Percentiles rank a stretch among this genome's conserved stretches.
phyloP scores from a whole-genome alignment of 2,329 filamentous ascomycete genomes.

The Fusarium udum region DNA sequence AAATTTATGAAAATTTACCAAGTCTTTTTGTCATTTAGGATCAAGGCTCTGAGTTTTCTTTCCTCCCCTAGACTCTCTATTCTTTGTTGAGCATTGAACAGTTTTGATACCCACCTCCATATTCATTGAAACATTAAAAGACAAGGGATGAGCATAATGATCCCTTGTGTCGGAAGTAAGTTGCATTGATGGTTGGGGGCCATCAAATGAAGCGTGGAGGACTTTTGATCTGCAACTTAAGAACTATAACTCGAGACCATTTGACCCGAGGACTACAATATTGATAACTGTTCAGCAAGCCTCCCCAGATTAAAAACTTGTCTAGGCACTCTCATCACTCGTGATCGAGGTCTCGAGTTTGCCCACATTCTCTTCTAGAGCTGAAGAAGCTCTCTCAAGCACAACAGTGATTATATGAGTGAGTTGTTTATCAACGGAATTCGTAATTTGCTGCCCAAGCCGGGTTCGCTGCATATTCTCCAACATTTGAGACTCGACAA shows the following conservation, averaged over 20 bases:
- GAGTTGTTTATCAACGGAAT: neutral
- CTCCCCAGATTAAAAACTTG: neutral
- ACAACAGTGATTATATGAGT: neutral
- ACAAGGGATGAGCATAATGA: neutral
- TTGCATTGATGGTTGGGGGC: neutral
- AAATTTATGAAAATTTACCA: too few relatives aligned
- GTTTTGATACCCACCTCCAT: neutral
- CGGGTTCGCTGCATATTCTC: neutral
- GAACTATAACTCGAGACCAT: neutral
- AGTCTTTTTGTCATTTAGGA: too few relatives aligned
- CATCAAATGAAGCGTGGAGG: neutral
- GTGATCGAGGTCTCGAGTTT: neutral
- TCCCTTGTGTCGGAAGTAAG: neutral
- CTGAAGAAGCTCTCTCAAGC: neutral
- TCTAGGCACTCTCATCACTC: neutral
- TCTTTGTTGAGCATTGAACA: constrained; percentile 6
- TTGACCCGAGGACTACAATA: neutral
- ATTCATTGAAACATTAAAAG: neutral
- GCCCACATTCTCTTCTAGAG: neutral
- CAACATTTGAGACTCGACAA: neutral
- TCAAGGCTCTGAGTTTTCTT: too few relatives aligned
- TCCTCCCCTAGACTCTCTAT: neutral
- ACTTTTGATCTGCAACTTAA: neutral
- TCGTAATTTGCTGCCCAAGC: neutral
- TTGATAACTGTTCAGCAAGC: neutral